Evolutionary conservation across 495 filamentous ascomycete species (phyloP).

Genomic region (Terfezia claveryi): DNA sequence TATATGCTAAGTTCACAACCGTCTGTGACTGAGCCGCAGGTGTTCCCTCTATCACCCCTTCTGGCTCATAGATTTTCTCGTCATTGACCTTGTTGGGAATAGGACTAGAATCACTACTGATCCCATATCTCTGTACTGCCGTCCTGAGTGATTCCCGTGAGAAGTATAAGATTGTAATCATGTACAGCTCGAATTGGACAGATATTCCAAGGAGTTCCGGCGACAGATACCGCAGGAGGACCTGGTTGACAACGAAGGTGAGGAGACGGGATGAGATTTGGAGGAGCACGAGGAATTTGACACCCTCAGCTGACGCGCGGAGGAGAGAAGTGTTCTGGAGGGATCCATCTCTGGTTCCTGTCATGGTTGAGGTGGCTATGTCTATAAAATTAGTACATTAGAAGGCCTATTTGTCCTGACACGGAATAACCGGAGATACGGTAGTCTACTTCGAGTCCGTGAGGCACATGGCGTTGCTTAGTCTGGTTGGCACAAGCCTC

Average conservation of each 20-base stretch:
- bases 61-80: background rate
- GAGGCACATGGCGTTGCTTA: too few relatives aligned
- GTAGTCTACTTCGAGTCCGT: too few relatives aligned
- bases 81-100: background rate
- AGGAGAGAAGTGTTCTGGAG: slow-evolving; percentile 15
- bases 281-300: slow-evolving; percentile 64
- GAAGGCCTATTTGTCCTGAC: too few relatives aligned
- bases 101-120: slow-evolving; percentile 3
- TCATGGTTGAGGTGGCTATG: too few relatives aligned
- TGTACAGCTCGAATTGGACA: slow-evolving; percentile 76
- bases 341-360: too few relatives aligned
- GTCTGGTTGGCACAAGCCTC: too few relatives aligned
- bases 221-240: slow-evolving; percentile 67
- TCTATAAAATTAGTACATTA: too few relatives aligned
- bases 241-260: slow-evolving; percentile 77
- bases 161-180: slow-evolving; percentile 72
- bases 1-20: slow-evolving; percentile 68
- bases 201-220: slow-evolving; percentile 65
- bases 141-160: slow-evolving; percentile 70
- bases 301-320: slow-evolving; percentile 39
- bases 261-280: slow-evolving; percentile 64
- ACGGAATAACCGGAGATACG: too few relatives aligned
- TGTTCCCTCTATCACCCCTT: slow-evolving; percentile 8
- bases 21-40: slow-evolving; percentile 31
- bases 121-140: slow-evolving; percentile 59